These are phyloP conservation scores for Bryoglossum gracile DNA, from an alignment of 495 filamentous ascomycete species.

Conservation along the genomic window DNA sequence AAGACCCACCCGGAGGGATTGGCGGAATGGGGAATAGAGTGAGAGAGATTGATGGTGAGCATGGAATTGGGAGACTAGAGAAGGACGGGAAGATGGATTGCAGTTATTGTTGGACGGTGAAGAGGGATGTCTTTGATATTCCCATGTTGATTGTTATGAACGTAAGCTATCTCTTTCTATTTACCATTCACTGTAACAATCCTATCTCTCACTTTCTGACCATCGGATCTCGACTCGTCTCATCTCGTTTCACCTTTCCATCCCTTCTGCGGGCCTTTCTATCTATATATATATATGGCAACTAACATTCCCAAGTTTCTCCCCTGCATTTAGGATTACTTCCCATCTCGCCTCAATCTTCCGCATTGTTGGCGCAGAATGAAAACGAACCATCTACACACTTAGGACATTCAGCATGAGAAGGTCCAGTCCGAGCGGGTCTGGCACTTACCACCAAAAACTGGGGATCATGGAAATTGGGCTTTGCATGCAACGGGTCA, in stretches of 20 bases:
- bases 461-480: too few species aligned
- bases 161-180: conserved; percentile 48
- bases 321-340: conserved; percentile 19
- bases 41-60: conserved; percentile 63
- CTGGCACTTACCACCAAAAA: too few species aligned
- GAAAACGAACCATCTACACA: too few species aligned
- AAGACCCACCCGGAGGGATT: conserved; percentile 26
- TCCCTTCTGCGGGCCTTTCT: too few species aligned
- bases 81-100: conserved; percentile 90
- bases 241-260: too few species aligned
- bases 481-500: too few species aligned
- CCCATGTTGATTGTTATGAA: conserved; percentile 98
- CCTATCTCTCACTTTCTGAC: background rate
- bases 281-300: background rate
- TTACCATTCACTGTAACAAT: background rate
- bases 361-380: too few species aligned
- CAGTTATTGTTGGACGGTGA: conserved; percentile 93
- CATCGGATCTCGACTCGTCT: too few species aligned
- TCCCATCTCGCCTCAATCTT: background rate
- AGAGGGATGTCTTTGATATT: conserved; percentile 95
- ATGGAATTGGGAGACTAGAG: conserved; percentile 67
- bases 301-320: conserved; percentile 19
- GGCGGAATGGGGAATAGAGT: conserved; percentile 45
- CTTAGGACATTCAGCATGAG: too few species aligned
- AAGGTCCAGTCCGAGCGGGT: too few species aligned